Percentiles rank a stretch among this genome's conserved stretches.
phyloP scores from a whole-genome alignment of 768 basidiomycete genomes.

The Lactarius sp. region DNA sequence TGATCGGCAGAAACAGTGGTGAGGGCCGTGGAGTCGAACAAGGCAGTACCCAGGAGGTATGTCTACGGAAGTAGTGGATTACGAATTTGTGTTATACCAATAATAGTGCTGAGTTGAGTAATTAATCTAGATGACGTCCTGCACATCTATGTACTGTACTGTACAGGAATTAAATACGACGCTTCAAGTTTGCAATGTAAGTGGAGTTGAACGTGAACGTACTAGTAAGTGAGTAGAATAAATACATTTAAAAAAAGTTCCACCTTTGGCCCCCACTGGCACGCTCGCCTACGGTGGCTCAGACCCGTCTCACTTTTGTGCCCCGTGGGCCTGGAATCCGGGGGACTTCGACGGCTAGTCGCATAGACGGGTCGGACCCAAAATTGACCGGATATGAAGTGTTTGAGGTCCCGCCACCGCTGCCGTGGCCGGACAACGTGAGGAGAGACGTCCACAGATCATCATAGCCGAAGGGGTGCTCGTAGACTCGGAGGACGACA shows the following conservation, averaged over 20 bases:
- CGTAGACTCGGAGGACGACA: not conserved
- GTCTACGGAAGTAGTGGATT: not conserved
- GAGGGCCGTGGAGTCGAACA: not conserved
- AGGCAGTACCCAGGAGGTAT: not conserved
- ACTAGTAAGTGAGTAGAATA: no score
- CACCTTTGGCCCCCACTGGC: no score
- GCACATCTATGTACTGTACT: not conserved
- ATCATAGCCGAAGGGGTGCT: not conserved
- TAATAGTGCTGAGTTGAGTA: not conserved
- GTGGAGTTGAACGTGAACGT: no score
- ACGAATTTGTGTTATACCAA: not conserved
- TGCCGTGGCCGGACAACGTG: not conserved
- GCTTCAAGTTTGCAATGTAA: no score
- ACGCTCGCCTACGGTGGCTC: not conserved
- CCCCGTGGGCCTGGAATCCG: conserved; percentile 13
- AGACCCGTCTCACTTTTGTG: not conserved
- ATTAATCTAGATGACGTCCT: not conserved
- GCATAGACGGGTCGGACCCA: not conserved
- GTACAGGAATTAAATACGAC: not conserved
- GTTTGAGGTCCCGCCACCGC: not conserved
- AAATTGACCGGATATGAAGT: not conserved
- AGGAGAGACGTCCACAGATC: conserved; percentile 2
- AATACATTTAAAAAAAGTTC: no score
- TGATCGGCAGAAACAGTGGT: not conserved
- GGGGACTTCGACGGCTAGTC: not conserved